Conservation (phyloP, 2,329 filamentous ascomycete genomes). For the Blastomyces gilchristii region DNA sequence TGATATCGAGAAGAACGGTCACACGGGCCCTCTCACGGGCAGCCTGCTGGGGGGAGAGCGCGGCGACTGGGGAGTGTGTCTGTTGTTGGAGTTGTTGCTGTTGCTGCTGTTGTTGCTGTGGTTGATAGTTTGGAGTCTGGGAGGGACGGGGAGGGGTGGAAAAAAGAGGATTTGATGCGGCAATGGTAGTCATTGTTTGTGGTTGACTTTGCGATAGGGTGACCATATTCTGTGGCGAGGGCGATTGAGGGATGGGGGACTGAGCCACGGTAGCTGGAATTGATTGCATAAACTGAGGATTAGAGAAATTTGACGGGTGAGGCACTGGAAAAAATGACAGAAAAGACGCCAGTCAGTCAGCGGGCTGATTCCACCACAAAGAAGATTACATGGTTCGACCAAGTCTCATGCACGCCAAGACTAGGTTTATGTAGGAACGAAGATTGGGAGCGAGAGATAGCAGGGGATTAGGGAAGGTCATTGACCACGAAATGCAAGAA, state of each 20-base stretch:
- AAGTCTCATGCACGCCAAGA: not conserved
- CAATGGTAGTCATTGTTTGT: slow-evolving; percentile 11
- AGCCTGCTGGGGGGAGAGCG: slow-evolving; percentile 20
- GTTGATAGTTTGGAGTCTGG: not conserved
- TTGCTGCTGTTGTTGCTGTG: not conserved
- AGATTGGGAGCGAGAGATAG: not conserved
- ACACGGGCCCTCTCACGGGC: slow-evolving; percentile 38
- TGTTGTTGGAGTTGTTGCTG: not conserved
- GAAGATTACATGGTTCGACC: not conserved
- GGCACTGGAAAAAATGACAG: slow-evolving; percentile 1
- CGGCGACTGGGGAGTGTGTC: slow-evolving; percentile 6
- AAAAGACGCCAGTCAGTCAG: not conserved
- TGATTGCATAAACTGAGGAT: slow-evolving; percentile 8
- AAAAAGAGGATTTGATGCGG: slow-evolving; percentile 11
- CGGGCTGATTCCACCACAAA: not conserved
- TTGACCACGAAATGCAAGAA: not conserved
- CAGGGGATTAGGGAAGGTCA: not conserved
- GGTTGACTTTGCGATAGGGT: slow-evolving; percentile 10
- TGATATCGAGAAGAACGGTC: slow-evolving; percentile 38
- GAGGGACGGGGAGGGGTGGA: slow-evolving; percentile 13
- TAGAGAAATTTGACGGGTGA: slow-evolving; percentile 4
- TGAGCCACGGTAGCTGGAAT: slow-evolving; percentile 2
- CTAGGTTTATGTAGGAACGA: not conserved
- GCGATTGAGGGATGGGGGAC: slow-evolving; percentile 7
- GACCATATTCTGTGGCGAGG: slow-evolving; percentile 8